phyloP scores from a whole-genome alignment of 1,139 yeast genomes.

The Insectozyma bohioensis region DNA sequence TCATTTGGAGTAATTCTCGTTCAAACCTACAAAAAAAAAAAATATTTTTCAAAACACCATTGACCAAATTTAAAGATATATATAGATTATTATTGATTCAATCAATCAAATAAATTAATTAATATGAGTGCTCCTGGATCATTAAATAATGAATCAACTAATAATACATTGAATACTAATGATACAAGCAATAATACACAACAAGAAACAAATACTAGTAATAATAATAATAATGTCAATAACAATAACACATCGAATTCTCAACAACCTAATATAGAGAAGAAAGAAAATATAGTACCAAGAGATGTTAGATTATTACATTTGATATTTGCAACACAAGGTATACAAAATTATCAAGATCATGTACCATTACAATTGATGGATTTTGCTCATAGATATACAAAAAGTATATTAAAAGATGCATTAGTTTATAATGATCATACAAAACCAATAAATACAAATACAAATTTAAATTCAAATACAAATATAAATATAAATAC shows the following conservation, averaged over 20 bases:
- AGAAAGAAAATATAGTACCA: conserved; percentile 49
- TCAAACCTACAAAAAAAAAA: too few relatives aligned
- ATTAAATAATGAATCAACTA: too few relatives aligned
- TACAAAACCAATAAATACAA: conserved; percentile 44
- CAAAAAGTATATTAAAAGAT: conserved; percentile 82
- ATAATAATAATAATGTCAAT: conserved; percentile 3
- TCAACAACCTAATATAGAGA: conserved; percentile 11
- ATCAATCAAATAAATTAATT: too few relatives aligned
- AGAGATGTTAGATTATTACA: conserved; percentile 90
- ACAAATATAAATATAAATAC: conserved; percentile 61
- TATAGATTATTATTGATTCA: too few relatives aligned
- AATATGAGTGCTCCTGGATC: too few relatives aligned
- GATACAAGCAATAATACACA: conserved; percentile 4
- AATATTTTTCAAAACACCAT: too few relatives aligned
- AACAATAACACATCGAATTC: conserved; percentile 4
- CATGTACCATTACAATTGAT: conserved; percentile 92
- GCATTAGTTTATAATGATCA: conserved; percentile 89
- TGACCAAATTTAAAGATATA: too few relatives aligned
- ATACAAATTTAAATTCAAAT: conserved; percentile 33
- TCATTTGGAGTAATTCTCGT: too few relatives aligned
- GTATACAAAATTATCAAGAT: conserved; percentile 89
- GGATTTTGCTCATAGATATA: conserved; percentile 94
- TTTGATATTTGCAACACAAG: conserved; percentile 89
- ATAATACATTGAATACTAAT: conserved; percentile 1
- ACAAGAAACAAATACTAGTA: conserved; percentile 2